These are phyloP conservation scores for Veloboletus limbatus DNA, from an alignment of 1,284 basidiomycete species.

Conservation along the genomic window DNA sequence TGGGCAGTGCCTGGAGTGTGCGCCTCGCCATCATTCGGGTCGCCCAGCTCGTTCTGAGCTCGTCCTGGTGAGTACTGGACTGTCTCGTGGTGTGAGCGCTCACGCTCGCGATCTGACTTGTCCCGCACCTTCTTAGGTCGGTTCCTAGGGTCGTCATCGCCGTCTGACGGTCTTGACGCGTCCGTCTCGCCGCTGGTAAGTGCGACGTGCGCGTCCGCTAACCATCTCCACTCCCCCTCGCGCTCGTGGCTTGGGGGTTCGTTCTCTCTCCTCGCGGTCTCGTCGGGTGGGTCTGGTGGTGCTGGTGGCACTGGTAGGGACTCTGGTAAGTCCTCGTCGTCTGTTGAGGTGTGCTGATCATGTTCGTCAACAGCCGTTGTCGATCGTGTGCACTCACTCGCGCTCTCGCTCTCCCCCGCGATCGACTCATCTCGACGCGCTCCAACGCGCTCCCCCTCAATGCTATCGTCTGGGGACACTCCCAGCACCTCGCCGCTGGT, in stretches of 20 bases:
- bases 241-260: neutral
- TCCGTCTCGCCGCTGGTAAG: neutral
- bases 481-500: neutral
- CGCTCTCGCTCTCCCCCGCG: neutral
- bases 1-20: neutral
- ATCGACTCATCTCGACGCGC: neutral
- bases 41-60: neutral
- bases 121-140: neutral
- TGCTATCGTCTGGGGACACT: no score
- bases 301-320: neutral
- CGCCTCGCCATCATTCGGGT: neutral
- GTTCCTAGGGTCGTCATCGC: neutral
- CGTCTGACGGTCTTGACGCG: neutral
- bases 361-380: neutral
- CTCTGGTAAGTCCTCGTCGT: neutral
- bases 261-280: fast-evolving
- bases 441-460: neutral
- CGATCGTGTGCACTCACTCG: neutral
- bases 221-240: neutral
- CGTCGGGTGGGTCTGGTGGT: neutral
- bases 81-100: neutral
- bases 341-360: neutral
- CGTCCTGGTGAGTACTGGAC: neutral
- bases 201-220: neutral
- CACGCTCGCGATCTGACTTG: neutral